Conservation (phyloP, 2,329 filamentous ascomycete genomes). For the Tolypocladium pustulatum region DNA sequence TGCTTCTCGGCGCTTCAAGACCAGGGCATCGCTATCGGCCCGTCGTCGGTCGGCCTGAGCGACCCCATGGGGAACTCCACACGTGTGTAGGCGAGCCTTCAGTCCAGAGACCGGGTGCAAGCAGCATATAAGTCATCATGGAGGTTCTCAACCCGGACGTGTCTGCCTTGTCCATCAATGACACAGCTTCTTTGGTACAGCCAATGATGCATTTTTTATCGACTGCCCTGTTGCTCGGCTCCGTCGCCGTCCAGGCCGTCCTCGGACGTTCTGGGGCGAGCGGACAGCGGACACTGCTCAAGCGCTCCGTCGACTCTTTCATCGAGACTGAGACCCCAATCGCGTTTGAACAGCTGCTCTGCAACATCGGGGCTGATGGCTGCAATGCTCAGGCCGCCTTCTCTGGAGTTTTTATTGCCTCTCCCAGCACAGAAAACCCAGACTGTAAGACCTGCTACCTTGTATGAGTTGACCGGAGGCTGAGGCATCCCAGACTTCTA, state of each 20-base stretch:
- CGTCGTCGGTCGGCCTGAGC: not conserved
- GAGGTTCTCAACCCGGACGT: slow-evolving; percentile 12
- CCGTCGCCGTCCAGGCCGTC: slow-evolving; percentile 38
- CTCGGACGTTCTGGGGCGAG: slow-evolving; percentile 30
- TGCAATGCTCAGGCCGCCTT: slow-evolving; percentile 35
- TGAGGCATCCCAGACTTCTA: slow-evolving; percentile 52
- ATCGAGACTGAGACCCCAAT: slow-evolving; percentile 40
- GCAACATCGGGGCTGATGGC: slow-evolving; percentile 48
- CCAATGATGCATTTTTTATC: slow-evolving; percentile 41
- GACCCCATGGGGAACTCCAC: not conserved
- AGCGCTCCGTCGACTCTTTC: slow-evolving; percentile 41
- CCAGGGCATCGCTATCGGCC: not conserved
- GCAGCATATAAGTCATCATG: slow-evolving; percentile 15
- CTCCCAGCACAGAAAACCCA: slow-evolving; percentile 41
- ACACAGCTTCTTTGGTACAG: slow-evolving; percentile 16
- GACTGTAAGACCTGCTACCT: slow-evolving; percentile 36
- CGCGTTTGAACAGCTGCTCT: slow-evolving; percentile 40
- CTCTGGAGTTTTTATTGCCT: slow-evolving; percentile 45
- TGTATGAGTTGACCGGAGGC: not conserved
- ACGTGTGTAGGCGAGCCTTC: not conserved
- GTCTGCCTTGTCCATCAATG: slow-evolving; percentile 17
- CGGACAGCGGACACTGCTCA: slow-evolving; percentile 23
- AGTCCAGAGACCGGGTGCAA: not conserved
- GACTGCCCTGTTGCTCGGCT: slow-evolving; percentile 39
- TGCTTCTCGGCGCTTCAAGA: not conserved